Conservation (phyloP, 2,329 filamentous ascomycete species). For the Orbilia quercus region DNA sequence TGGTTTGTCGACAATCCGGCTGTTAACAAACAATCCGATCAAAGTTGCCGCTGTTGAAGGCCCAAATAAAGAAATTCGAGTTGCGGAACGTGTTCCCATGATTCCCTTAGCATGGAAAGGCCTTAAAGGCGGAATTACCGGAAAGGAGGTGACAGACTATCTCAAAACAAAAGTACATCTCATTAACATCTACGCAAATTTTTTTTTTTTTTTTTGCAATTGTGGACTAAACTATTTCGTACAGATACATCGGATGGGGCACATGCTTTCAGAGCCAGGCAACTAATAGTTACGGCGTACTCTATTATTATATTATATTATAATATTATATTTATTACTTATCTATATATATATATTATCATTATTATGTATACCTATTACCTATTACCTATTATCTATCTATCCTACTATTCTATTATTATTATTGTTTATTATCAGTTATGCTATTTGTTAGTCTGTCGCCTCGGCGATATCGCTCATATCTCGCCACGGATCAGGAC, state of each 20-base stretch:
- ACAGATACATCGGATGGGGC: slow-evolving; percentile 88
- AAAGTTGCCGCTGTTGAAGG: slow-evolving; percentile 96
- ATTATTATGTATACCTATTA: no score
- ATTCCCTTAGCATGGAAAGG: slow-evolving; percentile 93
- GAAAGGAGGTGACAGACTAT: slow-evolving; percentile 91
- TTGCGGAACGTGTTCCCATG: slow-evolving; percentile 93
- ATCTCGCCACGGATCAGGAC: no score
- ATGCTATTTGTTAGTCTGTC: no score
- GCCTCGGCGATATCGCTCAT: no score
- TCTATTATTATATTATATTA: no score
- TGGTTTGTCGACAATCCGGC: slow-evolving; percentile 78
- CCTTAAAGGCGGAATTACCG: slow-evolving; percentile 80
- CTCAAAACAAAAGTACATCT: slow-evolving; percentile 85
- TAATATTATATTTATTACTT: no score
- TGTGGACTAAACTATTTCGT: background rate
- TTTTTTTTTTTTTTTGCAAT: background rate
- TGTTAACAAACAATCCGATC: slow-evolving; percentile 97
- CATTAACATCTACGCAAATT: slow-evolving; percentile 8
- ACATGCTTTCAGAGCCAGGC: slow-evolving; percentile 69
- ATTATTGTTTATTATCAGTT: no score
- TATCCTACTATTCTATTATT: no score
- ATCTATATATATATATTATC: no score
- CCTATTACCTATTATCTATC: no score
- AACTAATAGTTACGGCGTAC: slow-evolving; percentile 5
- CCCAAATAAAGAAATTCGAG: slow-evolving; percentile 84